These are phyloP conservation scores for Arachnopeziza araneosa DNA, from an alignment of 2,329 filamentous ascomycete species.

Conservation along the genomic window DNA sequence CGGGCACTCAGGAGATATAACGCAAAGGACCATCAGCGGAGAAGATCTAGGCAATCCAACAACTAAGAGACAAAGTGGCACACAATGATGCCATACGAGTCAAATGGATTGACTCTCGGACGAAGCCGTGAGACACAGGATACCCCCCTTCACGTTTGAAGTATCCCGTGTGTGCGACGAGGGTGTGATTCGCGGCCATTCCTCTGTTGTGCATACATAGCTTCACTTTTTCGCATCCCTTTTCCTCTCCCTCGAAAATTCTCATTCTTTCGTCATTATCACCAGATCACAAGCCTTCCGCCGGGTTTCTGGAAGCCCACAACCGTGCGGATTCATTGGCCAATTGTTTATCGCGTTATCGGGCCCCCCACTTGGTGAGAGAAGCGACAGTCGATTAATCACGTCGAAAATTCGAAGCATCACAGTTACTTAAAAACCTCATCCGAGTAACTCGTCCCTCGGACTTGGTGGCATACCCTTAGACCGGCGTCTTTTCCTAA, in stretches of 20 bases:
- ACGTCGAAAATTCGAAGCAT: not conserved
- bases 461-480: not conserved
- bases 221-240: not conserved
- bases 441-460: not conserved
- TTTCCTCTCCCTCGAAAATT: not conserved
- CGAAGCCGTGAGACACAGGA: constrained; percentile 10
- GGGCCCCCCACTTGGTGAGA: not conserved
- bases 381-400: not conserved
- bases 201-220: not conserved
- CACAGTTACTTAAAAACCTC: not conserved
- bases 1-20: not conserved
- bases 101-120: constrained; percentile 10
- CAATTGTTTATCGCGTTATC: constrained; percentile 2
- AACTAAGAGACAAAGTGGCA: not conserved
- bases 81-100: not conserved
- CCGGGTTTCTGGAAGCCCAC: not conserved
- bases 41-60: not conserved
- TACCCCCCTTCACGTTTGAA: constrained; percentile 6
- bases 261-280: constrained; percentile 1
- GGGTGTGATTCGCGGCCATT: not conserved
- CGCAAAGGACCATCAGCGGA: not conserved
- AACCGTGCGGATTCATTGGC: constrained; percentile 2
- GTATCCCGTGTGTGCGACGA: constrained; percentile 1
- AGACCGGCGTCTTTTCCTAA: not conserved
- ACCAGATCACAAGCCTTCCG: not conserved